Evolutionary conservation across 352 stramenopile genomes (phyloP).

Genomic region (Globisporangium lucens): DNA sequence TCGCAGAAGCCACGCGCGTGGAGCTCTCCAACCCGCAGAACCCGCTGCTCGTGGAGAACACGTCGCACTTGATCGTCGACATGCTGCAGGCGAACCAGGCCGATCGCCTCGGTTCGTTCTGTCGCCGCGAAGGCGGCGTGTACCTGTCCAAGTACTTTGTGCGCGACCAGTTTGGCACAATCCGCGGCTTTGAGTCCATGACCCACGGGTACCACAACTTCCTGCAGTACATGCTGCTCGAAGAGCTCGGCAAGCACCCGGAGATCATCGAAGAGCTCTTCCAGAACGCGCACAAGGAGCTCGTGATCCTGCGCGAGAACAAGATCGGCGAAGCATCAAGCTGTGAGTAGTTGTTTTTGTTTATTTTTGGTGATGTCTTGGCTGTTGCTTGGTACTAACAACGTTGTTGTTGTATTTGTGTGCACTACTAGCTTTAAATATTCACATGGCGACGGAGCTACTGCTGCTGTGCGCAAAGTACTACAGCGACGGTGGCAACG

Average conservation of each 20-base stretch:
- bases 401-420: too few relatives aligned
- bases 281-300: constrained; percentile 57
- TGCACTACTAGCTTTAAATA: constrained; percentile 38
- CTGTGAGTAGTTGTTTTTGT: constrained; percentile 21
- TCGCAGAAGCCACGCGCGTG: constrained; percentile 50
- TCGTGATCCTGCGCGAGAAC: constrained; percentile 47
- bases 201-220: constrained; percentile 90
- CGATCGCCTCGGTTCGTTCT: constrained; percentile 78
- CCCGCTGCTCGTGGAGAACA: constrained; percentile 65
- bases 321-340: constrained; percentile 53
- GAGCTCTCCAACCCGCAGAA: constrained; percentile 37
- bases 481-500: constrained; percentile 36
- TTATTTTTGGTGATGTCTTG: neutral
- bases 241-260: constrained; percentile 79
- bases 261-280: constrained; percentile 68
- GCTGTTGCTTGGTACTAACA: neutral
- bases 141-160: constrained; percentile 90
- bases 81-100: constrained; percentile 88
- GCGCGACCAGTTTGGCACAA: constrained; percentile 85
- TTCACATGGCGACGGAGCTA: constrained; percentile 74
- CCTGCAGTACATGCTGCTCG: constrained; percentile 85
- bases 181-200: constrained; percentile 85
- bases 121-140: constrained; percentile 72
- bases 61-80: constrained; percentile 72
- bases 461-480: constrained; percentile 64